Evolutionary conservation across 2,329 filamentous ascomycete genomes (phyloP).

Genomic region (Nemania sp.): DNA sequence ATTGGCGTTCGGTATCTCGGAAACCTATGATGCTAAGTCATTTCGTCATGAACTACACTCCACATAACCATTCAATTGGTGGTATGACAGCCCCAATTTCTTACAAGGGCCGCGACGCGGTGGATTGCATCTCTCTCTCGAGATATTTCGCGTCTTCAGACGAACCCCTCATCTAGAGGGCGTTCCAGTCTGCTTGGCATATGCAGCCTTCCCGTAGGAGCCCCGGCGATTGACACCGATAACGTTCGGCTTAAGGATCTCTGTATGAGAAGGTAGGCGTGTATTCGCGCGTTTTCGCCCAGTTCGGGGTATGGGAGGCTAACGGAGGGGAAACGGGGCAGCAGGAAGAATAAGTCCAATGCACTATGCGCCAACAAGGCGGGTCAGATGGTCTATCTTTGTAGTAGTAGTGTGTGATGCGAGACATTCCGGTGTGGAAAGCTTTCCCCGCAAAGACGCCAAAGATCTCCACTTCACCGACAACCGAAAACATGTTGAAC

Average conservation of each 20-base stretch:
- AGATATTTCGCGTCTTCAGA: constrained; percentile 6
- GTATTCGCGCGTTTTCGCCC: neutral
- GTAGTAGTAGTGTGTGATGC: neutral
- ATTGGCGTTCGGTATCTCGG: constrained; percentile 38
- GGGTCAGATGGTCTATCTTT: neutral
- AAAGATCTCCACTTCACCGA: constrained; percentile 46
- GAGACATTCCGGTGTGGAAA: constrained; percentile 18
- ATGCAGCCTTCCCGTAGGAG: constrained; percentile 22
- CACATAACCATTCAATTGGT: constrained; percentile 16
- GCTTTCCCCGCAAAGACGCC: constrained; percentile 23
- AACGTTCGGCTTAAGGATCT: constrained; percentile 3
- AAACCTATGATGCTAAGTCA: constrained; percentile 8
- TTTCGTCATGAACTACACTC: constrained; percentile 17
- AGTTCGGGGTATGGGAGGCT: neutral
- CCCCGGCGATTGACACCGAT: neutral
- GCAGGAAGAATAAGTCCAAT: constrained; percentile 1
- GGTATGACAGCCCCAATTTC: constrained; percentile 4
- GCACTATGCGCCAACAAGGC: neutral
- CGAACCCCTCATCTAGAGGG: constrained; percentile 10
- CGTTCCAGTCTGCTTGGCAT: constrained; percentile 24
- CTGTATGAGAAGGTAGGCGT: neutral
- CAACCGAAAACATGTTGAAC: constrained; percentile 36
- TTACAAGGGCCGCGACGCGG: constrained; percentile 9
- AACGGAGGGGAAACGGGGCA: neutral
- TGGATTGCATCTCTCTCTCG: neutral